Percentiles rank a stretch among this genome's conserved stretches.
phyloP scores from a whole-genome alignment of 352 stramenopile species.

The Halophytophthora polymorphica region DNA sequence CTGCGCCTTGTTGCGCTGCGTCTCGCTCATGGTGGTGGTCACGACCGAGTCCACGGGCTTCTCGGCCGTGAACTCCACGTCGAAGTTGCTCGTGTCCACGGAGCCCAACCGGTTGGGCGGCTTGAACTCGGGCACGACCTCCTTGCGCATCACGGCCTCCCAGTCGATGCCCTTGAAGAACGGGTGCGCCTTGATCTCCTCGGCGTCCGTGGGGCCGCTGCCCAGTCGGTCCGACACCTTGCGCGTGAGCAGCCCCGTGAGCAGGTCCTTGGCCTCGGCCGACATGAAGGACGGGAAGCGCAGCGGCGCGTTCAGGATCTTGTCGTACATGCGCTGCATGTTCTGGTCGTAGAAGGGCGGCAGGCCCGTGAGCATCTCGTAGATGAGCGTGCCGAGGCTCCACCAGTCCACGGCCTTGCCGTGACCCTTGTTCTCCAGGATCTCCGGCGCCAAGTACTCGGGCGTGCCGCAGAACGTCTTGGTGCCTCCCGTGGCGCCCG shows the following conservation, averaged over 20 bases:
- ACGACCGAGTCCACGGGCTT: conserved; percentile 89
- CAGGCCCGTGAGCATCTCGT: conserved; percentile 92
- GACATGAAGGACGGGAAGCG: conserved; percentile 91
- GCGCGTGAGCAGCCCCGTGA: conserved; percentile 81
- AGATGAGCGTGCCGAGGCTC: conserved; percentile 92
- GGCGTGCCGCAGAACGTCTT: conserved; percentile 93
- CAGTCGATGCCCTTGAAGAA: conserved; percentile 94
- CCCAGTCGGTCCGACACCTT: conserved; percentile 88
- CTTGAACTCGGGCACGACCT: conserved; percentile 91
- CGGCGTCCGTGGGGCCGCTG: conserved; percentile 79
- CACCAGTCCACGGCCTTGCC: conserved; percentile 90
- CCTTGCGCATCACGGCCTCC: conserved; percentile 85
- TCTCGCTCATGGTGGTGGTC: conserved; percentile 89
- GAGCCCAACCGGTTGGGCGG: conserved; percentile 84
- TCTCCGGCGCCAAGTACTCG: conserved; percentile 95
- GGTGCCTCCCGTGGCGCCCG: conserved; percentile 71
- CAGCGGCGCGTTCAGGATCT: conserved; percentile 90
- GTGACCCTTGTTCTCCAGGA: conserved; percentile 93
- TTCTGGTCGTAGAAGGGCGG: conserved; percentile 94
- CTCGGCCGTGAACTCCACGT: conserved; percentile 92
- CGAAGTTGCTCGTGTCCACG: conserved; percentile 94
- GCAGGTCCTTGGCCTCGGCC: conserved; percentile 81
- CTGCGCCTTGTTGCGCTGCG: conserved; percentile 88
- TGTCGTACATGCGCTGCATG: conserved; percentile 94
- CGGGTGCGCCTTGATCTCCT: conserved; percentile 92